Conservation (phyloP, 1,139 yeast species). For the Protomyces arabidopsidicola region DNA sequence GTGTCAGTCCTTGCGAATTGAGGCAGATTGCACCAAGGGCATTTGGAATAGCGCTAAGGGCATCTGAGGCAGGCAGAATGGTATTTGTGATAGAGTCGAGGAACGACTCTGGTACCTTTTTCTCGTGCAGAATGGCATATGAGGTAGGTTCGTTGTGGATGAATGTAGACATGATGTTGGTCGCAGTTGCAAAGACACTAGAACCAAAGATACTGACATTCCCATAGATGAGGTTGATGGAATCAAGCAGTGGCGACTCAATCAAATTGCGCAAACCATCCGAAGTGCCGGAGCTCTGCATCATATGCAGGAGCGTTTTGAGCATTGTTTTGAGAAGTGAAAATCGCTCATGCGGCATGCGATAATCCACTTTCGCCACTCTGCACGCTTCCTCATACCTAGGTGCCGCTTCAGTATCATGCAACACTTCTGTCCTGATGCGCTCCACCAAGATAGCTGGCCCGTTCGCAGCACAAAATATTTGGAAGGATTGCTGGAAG, state of each 20-base stretch:
- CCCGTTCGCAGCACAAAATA: constrained; percentile 65
- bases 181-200: constrained; percentile 56
- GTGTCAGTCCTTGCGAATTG: constrained; percentile 64
- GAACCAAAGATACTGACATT: constrained; percentile 65
- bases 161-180: constrained; percentile 66
- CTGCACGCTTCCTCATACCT: background rate
- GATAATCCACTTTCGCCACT: constrained; percentile 47
- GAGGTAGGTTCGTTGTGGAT: constrained; percentile 92
- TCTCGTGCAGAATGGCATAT: constrained; percentile 72
- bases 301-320: constrained; percentile 59
- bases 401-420: constrained; percentile 32
- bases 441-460: constrained; percentile 57
- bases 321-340: constrained; percentile 46
- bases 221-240: constrained; percentile 57
- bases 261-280: constrained; percentile 79
- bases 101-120: constrained; percentile 64
- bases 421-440: constrained; percentile 62
- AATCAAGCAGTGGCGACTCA: constrained; percentile 68
- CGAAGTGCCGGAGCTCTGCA: constrained; percentile 65
- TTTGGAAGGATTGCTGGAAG: constrained; percentile 49
- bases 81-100: constrained; percentile 50
- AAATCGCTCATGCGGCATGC: constrained; percentile 62
- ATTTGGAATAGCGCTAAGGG: constrained; percentile 64
- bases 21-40: constrained; percentile 79
- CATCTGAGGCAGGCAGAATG: constrained; percentile 53